Base-by-base conservation (phyloP, 371 early-diverging fungal species). In the Mortierella sp. region DNA sequence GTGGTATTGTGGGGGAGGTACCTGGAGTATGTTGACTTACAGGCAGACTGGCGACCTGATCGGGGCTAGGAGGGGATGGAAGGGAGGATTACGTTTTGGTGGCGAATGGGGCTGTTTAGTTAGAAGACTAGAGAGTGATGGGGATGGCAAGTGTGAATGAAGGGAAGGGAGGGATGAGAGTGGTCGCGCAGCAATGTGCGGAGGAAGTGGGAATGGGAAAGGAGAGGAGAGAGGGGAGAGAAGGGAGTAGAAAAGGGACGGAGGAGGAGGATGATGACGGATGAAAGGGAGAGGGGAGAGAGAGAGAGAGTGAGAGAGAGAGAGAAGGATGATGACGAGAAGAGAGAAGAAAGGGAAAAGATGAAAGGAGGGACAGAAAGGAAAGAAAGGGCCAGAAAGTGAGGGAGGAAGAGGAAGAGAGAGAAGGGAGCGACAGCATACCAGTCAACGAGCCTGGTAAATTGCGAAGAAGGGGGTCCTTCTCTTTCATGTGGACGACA, bases 1-100 rank as follows among this genome's bases (percentile, higher is more conserved):
- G 60, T 60, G 32, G 60, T 60, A 60, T 60, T 60, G 60, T 32
- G 60, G 60, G 58, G 60, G 14, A 60, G 60, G 60, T 60, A 60
- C 60, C 8, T 16, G 32, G 29, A 5, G 4, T 14, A 3, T 0
- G 12, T 32, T 12, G 32, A 60, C 32, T 60, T 60, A 60, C 60
- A 60, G 5, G 60, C 60, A 60, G 32, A 60, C n/a, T 6, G 60
- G 14, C 60, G 51, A 51, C 60, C 32, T 60, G 60, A 32, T 60
- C 60, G 16, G 4, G 60, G 60, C 11, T 32, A 60, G 14, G 21
- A 60, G 1, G 60, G 35, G 16, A 32, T 1, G 32, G 60, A 16
- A 4, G 29, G n/a, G 27, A 29, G 60, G 60, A 58, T 6, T 51
- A 21, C 21, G 51, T 51, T 51, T 51, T 51, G 51, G 16, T 3